A percentile compares a stretch with the other conserved stretches of the same genome.
Evolutionary conservation across 2,329 filamentous ascomycete genomes (phyloP).

Genomic region (Bimuria novae-zelandiae): DNA sequence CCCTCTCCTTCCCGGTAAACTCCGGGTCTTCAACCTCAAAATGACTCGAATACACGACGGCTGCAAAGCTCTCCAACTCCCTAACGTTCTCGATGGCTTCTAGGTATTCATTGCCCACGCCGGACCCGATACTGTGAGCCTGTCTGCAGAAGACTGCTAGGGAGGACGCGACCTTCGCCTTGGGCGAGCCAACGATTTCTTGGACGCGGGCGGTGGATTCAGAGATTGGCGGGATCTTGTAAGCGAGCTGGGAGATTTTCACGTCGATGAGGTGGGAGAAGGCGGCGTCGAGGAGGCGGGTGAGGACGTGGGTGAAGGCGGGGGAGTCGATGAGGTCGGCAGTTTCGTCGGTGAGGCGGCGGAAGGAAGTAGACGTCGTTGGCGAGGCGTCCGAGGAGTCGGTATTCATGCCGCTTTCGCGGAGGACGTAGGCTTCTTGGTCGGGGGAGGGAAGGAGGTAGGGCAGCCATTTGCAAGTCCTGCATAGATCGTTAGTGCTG

Average conservation of each 20-base stretch:
- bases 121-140: conserved; percentile 83
- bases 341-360: conserved; percentile 90
- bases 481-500: conserved; percentile 17
- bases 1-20: conserved; percentile 7
- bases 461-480: conserved; percentile 73
- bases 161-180: conserved; percentile 82
- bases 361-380: conserved; percentile 62
- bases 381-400: conserved; percentile 50
- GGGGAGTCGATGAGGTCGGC: conserved; percentile 95
- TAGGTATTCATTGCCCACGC: conserved; percentile 55
- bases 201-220: conserved; percentile 51
- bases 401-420: conserved; percentile 86
- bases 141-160: conserved; percentile 89
- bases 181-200: conserved; percentile 58
- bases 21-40: conserved; percentile 61
- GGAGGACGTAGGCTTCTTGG: conserved; percentile 81
- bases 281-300: conserved; percentile 81
- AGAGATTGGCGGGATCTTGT: conserved; percentile 63
- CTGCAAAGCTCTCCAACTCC: conserved; percentile 81
- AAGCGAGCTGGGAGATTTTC: conserved; percentile 79
- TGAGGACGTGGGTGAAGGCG: conserved; percentile 83
- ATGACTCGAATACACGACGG: conserved; percentile 86
- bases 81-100: conserved; percentile 73
- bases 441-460: conserved; percentile 80
- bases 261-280: conserved; percentile 84